These are phyloP conservation scores for Mycena metata DNA, from an alignment of 768 basidiomycete species.

Conservation along the genomic window DNA sequence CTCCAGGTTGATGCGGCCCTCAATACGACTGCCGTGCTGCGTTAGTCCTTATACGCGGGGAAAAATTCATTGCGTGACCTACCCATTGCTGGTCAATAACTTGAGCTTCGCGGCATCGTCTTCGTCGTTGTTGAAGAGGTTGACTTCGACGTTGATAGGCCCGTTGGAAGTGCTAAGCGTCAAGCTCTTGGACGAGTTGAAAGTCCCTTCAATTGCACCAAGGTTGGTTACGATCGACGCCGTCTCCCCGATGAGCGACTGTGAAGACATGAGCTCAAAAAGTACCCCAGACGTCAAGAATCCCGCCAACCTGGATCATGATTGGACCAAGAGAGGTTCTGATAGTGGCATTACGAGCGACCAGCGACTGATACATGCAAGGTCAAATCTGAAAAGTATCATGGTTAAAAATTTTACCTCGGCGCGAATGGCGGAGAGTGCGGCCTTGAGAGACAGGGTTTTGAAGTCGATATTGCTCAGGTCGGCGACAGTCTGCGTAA, in stretches of 20 bases:
- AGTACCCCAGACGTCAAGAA: no score
- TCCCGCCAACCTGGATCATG: constrained; percentile 8
- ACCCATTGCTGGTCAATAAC: constrained; percentile 30
- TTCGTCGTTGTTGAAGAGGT: constrained; percentile 18
- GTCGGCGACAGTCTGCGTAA: constrained; percentile 25
- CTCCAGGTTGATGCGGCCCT: constrained; percentile 21
- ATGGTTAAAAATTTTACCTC: constrained; percentile 8
- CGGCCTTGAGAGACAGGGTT: constrained; percentile 6
- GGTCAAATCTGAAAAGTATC: not conserved
- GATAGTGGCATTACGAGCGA: constrained; percentile 6
- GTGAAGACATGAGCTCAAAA: not conserved
- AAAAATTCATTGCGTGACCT: not conserved
- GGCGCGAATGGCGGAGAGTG: constrained; percentile 4
- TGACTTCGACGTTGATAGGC: constrained; percentile 31
- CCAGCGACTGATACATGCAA: constrained; percentile 10
- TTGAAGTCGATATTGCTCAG: constrained; percentile 22
- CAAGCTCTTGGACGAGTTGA: constrained; percentile 26
- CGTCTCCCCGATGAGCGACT: constrained; percentile 16
- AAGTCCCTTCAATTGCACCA: constrained; percentile 31
- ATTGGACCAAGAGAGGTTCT: constrained; percentile 3
- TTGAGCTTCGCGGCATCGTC: constrained; percentile 9
- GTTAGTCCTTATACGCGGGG: not conserved
- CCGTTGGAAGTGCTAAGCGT: constrained; percentile 21
- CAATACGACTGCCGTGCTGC: constrained; percentile 6
- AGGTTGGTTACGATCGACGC: constrained; percentile 4